Evolutionary conservation across 2,329 filamentous ascomycete species (phyloP).

Genomic region (Stylonectria norvegica): DNA sequence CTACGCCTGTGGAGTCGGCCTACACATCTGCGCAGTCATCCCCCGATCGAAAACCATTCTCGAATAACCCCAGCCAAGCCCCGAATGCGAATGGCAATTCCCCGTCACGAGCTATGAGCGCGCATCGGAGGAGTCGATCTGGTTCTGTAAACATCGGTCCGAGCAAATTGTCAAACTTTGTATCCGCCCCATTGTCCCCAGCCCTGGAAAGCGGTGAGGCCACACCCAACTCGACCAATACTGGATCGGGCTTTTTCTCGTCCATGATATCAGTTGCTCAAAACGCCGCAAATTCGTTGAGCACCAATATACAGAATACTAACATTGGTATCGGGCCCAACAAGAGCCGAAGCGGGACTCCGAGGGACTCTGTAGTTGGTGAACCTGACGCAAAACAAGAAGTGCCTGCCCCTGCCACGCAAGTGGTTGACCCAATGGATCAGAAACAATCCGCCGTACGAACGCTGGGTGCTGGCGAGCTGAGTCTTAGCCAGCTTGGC

Average conservation of each 20-base stretch:
- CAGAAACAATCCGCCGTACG: conserved; percentile 73
- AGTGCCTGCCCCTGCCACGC: conserved; percentile 34
- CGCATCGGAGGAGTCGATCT: conserved; percentile 57
- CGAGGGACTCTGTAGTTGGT: conserved; percentile 24
- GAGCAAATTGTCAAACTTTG: conserved; percentile 82
- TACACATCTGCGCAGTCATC: conserved; percentile 21
- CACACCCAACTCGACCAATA: conserved; percentile 48
- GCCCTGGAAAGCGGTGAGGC: conserved; percentile 63
- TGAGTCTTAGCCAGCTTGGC: conserved; percentile 85
- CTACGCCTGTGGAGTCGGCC: conserved; percentile 55
- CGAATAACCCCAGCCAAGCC: conserved; percentile 24
- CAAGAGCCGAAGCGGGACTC: conserved; percentile 30
- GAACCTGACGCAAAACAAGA: conserved; percentile 41
- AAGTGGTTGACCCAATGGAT: conserved; percentile 38
- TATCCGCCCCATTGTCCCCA: conserved; percentile 70
- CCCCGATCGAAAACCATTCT: conserved; percentile 29
- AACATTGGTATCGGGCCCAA: conserved; percentile 50
- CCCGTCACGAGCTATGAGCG: conserved; percentile 67
- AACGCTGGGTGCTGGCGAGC: conserved; percentile 82
- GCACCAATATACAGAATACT: conserved; percentile 69
- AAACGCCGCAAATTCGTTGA: conserved; percentile 77
- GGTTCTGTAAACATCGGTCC: conserved; percentile 58
- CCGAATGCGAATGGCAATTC: conserved; percentile 53
- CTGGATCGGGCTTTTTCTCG: conserved; percentile 75
- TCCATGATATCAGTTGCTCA: conserved; percentile 90